A percentile compares a stretch with the other conserved stretches of the same genome.
Conservation (phyloP, 164 flowering plant genomes). For the Paratinospora sagittata region DNA sequence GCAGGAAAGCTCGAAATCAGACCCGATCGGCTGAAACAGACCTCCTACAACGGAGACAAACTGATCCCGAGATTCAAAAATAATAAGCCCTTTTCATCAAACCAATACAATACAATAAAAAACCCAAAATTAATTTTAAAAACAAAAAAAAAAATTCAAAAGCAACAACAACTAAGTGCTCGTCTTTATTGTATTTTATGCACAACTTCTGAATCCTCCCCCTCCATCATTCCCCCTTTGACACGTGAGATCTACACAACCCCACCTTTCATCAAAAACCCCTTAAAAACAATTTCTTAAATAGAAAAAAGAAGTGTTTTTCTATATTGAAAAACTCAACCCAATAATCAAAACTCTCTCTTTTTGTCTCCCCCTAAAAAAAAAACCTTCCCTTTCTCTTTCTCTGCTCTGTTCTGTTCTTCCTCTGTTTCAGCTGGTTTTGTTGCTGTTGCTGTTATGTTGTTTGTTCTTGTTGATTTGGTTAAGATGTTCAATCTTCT, state of each 20-base stretch:
- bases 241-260: constrained; percentile 37
- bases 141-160: background rate
- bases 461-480: constrained; percentile 21
- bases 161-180: constrained; percentile 4
- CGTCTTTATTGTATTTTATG: constrained; percentile 6
- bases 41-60: constrained; percentile 32
- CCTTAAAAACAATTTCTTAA: background rate
- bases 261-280: constrained; percentile 11
- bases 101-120: constrained; percentile 18
- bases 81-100: constrained; percentile 27
- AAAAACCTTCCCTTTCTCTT: background rate
- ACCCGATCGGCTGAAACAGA: constrained; percentile 35
- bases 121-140: background rate
- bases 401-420: constrained; percentile 9
- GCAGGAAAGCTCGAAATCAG: constrained; percentile 39
- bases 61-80: constrained; percentile 51
- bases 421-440: constrained; percentile 10
- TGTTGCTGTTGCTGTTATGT: constrained; percentile 12
- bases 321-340: background rate
- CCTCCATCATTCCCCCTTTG: constrained; percentile 23
- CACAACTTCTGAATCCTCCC: constrained; percentile 18
- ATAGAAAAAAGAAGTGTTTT: too few relatives aligned
- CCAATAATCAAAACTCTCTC: constrained; percentile 17
- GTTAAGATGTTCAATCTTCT: constrained; percentile 58
- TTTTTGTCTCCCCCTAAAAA: constrained; percentile 7